phyloP scores from a whole-genome alignment of 495 filamentous ascomycete genomes.

The Podospora australis region DNA sequence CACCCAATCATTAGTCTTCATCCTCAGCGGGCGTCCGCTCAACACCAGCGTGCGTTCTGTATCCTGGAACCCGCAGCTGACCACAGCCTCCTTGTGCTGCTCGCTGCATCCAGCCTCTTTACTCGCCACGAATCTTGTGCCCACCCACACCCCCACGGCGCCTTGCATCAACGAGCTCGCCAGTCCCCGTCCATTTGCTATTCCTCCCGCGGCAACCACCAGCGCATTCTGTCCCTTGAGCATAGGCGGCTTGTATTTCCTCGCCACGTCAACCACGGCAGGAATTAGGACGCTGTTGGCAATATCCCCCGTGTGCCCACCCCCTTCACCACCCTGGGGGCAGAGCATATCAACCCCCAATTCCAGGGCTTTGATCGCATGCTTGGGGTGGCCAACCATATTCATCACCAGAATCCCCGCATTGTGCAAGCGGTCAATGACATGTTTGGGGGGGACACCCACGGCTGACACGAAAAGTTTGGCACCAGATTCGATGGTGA shows the following conservation, averaged over 20 bases:
- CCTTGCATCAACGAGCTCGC: conserved; percentile 68
- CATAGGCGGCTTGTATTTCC: conserved; percentile 49
- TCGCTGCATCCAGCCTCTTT: conserved; percentile 70
- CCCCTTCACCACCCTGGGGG: conserved; percentile 73
- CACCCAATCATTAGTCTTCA: conserved; percentile 77
- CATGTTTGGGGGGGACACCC: conserved; percentile 64
- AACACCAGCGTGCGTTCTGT: conserved; percentile 74
- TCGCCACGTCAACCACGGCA: conserved; percentile 67
- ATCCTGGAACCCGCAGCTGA: conserved; percentile 64
- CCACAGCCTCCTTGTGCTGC: conserved; percentile 76
- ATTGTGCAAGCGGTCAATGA: conserved; percentile 65
- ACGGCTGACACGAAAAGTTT: conserved; percentile 77
- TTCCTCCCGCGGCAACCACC: conserved; percentile 71
- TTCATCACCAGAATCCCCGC: conserved; percentile 82
- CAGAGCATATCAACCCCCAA: conserved; percentile 80
- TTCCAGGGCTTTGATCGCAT: conserved; percentile 75
- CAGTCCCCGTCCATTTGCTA: conserved; percentile 64
- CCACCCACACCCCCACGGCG: conserved; percentile 73
- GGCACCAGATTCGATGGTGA: conserved; percentile 70
- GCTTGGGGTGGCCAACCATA: conserved; percentile 89
- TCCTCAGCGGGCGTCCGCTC: conserved; percentile 69
- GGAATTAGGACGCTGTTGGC: conserved; percentile 66
- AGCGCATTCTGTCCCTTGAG: conserved; percentile 45
- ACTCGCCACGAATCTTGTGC: conserved; percentile 77
- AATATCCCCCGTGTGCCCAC: conserved; percentile 75